These are phyloP conservation scores for thale cress (Arabidopsis thaliana) DNA, from an alignment of 345 rosid genomes.

Conservation along the genomic window DNA sequence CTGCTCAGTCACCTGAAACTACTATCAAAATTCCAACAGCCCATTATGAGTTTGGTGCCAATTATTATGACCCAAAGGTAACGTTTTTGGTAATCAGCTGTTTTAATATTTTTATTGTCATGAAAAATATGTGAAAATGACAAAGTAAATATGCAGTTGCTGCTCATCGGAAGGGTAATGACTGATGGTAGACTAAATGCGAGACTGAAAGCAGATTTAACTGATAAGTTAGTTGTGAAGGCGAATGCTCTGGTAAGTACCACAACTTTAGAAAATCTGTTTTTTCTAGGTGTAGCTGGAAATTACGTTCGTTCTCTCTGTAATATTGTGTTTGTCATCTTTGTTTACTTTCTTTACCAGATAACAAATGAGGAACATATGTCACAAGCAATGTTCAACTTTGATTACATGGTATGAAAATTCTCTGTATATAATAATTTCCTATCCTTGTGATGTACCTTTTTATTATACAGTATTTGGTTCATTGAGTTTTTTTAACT, in stretches of 20 bases:
- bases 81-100: slow-evolving; percentile 1
- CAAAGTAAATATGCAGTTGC: slow-evolving; percentile 55
- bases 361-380: slow-evolving; percentile 79
- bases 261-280: background rate
- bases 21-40: slow-evolving; percentile 88
- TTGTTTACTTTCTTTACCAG: slow-evolving; percentile 53
- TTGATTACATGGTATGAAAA: slow-evolving; percentile 83
- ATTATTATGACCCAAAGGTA: slow-evolving; percentile 73
- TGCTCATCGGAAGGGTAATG: slow-evolving; percentile 92
- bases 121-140: slow-evolving; percentile 18
- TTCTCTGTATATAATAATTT: background rate
- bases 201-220: slow-evolving; percentile 85
- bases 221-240: slow-evolving; percentile 74
- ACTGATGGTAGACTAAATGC: slow-evolving; percentile 92
- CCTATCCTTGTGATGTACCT: background rate
- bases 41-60: slow-evolving; percentile 94
- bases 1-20: slow-evolving; percentile 85
- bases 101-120: slow-evolving; percentile 1
- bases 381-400: slow-evolving; percentile 87
- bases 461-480: slow-evolving; percentile 11
- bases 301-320: background rate
- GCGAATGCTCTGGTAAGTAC: slow-evolving; percentile 81
- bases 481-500: slow-evolving; percentile 7
- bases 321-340: slow-evolving; percentile 14
- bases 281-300: background rate